Percentiles rank a stretch among this genome's conserved stretches.
Conservation (phyloP, 2,329 filamentous ascomycete species). For the Beauveria rudraprayagi region DNA sequence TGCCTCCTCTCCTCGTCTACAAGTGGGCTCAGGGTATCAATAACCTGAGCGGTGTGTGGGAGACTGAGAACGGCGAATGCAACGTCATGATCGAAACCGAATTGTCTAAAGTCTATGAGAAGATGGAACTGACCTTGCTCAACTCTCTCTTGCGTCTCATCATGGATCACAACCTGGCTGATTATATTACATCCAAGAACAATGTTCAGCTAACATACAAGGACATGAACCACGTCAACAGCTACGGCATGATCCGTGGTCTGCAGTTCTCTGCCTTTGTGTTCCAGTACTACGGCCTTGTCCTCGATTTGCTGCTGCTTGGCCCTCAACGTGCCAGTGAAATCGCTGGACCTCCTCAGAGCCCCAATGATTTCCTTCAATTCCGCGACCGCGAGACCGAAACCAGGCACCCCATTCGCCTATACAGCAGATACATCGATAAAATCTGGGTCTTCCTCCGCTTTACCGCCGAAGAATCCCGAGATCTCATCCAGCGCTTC, state of each 20-base stretch:
- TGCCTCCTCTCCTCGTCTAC: conserved; percentile 87
- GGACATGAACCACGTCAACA: conserved; percentile 99
- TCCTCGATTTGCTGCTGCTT: conserved; percentile 85
- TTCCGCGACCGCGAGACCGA: conserved; percentile 92
- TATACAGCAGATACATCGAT: conserved; percentile 98
- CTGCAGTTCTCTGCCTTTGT: conserved; percentile 97
- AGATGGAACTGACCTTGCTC: conserved; percentile 92
- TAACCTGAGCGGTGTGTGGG: conserved; percentile 93
- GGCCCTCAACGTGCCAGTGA: conserved; percentile 95
- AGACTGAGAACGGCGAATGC: conserved; percentile 86
- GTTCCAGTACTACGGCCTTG: conserved; percentile 96
- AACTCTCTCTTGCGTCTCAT: conserved; percentile 89
- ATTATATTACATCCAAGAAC: conserved; percentile 99
- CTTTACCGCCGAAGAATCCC: conserved; percentile 87
- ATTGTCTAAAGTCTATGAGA: conserved; percentile 98
- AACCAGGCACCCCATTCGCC: conserved; percentile 83
- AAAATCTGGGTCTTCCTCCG: conserved; percentile 97
- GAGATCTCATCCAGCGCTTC: conserved; percentile 94
- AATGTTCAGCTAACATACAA: conserved; percentile 99
- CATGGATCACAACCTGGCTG: conserved; percentile 98
- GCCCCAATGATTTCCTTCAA: conserved; percentile 94
- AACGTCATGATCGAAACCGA: conserved; percentile 99
- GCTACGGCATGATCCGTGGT: conserved; percentile 95
- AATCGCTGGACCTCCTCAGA: conserved; percentile 87
- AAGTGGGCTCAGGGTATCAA: conserved; percentile 99